Evolutionary conservation across 1,284 basidiomycete genomes (phyloP).

Genomic region (Rhodofomes roseus): DNA sequence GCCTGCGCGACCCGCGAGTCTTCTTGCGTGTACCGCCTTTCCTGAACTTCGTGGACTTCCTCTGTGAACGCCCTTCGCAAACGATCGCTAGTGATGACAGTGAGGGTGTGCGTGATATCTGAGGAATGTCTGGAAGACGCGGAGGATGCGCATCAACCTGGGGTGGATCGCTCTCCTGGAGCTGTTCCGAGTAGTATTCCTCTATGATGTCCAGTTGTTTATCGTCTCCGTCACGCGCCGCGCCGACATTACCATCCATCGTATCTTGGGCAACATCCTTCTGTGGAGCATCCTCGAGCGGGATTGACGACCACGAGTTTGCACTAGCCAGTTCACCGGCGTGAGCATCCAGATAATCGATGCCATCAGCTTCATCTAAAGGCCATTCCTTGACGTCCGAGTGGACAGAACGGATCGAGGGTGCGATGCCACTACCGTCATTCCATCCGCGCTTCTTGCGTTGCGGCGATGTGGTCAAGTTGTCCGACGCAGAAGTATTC

Average conservation of each 20-base stretch:
- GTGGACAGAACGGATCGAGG: slow-evolving; percentile 24
- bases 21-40: slow-evolving; percentile 12
- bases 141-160: slow-evolving; percentile 13
- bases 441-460: slow-evolving; percentile 9
- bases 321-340: not conserved
- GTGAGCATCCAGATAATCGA: not conserved
- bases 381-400: slow-evolving; percentile 16
- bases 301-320: not conserved
- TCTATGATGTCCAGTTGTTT: not conserved
- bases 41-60: not conserved
- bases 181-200: slow-evolving; percentile 21
- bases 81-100: slow-evolving; percentile 4
- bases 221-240: not conserved
- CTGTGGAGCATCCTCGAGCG: slow-evolving; percentile 13
- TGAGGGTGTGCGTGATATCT: slow-evolving; percentile 19
- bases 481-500: slow-evolving; percentile 2
- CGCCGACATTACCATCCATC: not conserved
- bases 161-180: not conserved
- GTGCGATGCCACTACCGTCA: not conserved
- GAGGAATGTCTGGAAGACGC: slow-evolving; percentile 19
- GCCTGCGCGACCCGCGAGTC: slow-evolving; percentile 17
- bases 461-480: slow-evolving; percentile 14
- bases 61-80: not conserved
- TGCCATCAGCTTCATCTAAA: slow-evolving; percentile 15
- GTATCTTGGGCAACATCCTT: not conserved